Evolutionary conservation across 2,329 filamentous ascomycete genomes (phyloP).

Genomic region (Fusarium sp.): DNA sequence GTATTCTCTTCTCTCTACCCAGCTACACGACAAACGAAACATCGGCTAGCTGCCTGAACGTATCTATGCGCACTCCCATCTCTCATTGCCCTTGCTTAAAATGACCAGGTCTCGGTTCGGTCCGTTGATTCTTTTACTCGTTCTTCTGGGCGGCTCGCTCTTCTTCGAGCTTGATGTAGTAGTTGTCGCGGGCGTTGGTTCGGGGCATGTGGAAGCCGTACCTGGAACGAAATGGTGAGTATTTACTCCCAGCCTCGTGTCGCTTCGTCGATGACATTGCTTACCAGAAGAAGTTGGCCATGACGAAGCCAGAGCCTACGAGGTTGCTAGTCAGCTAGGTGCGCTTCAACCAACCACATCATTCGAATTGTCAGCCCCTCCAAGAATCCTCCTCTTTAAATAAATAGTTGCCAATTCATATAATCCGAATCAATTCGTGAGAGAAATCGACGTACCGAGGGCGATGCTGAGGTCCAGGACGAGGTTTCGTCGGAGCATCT

Average conservation of each 20-base stretch:
- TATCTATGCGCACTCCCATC: constrained; percentile 30
- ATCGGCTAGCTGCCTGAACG: constrained; percentile 23
- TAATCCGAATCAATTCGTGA: constrained; percentile 5
- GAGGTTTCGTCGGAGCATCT: constrained; percentile 72
- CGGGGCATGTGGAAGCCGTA: constrained; percentile 73
- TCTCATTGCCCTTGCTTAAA: constrained; percentile 10
- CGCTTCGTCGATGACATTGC: constrained; percentile 34
- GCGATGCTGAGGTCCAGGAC: constrained; percentile 67
- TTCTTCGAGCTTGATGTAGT: constrained; percentile 69
- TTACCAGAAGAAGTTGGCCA: constrained; percentile 70
- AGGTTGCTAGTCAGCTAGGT: constrained; percentile 50
- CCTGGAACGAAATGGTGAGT: constrained; percentile 53
- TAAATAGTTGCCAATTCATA: constrained; percentile 5
- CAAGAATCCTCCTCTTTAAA: constrained; percentile 22
- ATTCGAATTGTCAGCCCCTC: constrained; percentile 42
- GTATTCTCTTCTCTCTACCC: constrained; percentile 43
- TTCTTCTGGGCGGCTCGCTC: constrained; percentile 60
- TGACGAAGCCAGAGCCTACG: constrained; percentile 64
- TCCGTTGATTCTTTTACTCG: constrained; percentile 36
- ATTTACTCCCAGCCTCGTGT: not conserved
- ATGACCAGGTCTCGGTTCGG: constrained; percentile 1
- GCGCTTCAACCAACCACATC: constrained; percentile 42
- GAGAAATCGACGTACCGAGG: constrained; percentile 61
- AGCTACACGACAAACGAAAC: constrained; percentile 45
- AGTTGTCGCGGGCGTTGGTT: constrained; percentile 67